These are phyloP conservation scores for Gynostemma pentaphyllum DNA, from an alignment of 306 rosid species.

Conservation along the genomic window DNA sequence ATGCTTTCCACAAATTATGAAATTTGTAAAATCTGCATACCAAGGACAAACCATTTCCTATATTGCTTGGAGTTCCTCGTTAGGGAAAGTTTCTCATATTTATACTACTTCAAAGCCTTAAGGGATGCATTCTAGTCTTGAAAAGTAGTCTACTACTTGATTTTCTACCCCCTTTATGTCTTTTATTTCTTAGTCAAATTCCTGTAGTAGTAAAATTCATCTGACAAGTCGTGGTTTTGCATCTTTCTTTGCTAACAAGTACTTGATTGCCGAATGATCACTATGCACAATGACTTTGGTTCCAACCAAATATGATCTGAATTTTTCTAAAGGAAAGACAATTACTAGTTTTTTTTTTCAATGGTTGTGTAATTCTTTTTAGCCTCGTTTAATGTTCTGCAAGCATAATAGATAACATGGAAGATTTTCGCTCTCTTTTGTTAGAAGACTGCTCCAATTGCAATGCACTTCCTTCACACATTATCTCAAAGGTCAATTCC, in stretches of 20 bases:
- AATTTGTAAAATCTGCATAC: too few species aligned
- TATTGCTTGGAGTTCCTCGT: too few species aligned
- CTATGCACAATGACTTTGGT: neutral
- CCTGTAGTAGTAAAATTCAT: neutral
- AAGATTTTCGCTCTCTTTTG: neutral
- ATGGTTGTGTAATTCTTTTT: neutral
- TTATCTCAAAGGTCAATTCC: neutral
- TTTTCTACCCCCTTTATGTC: too few species aligned
- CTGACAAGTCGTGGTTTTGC: neutral
- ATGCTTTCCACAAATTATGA: too few species aligned
- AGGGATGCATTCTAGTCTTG: too few species aligned
- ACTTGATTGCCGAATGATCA: neutral
- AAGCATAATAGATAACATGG: neutral
- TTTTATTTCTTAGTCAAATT: neutral
- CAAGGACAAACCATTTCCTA: too few species aligned
- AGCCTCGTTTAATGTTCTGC: neutral
- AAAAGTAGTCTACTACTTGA: too few species aligned
- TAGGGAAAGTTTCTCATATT: too few species aligned
- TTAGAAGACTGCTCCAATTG: neutral
- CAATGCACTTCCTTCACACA: neutral
- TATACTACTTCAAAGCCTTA: too few species aligned
- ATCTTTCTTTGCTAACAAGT: neutral
- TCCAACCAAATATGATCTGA: neutral
- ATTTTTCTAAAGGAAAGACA: neutral
- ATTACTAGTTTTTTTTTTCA: neutral